Evolutionary conservation across 306 rosid genomes (phyloP), one percentile per base, ranked within the genome.

Genomic region (Cotoneaster glaucophyllus): DNA sequence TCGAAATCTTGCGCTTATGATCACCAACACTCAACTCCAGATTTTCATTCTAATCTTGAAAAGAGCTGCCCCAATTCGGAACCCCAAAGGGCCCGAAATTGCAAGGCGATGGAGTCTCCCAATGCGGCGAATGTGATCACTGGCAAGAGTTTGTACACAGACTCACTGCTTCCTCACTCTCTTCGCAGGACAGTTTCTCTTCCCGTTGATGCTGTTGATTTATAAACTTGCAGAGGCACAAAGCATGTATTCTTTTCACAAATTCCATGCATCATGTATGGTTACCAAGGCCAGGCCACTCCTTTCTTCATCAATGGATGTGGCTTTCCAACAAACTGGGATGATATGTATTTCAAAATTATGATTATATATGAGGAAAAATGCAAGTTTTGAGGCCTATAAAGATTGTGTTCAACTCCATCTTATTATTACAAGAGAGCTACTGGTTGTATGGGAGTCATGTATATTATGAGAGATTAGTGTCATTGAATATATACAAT

Each of bases 181-280:
- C 84, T 88, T 76, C 90, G 87, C 70, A 84, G 98, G 76, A 73
- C 97, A 74, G 85, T 86, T 78, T 88, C 97, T 26, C 92, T 93
- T 52, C 96, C 97, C 11, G 91, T 89, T 82, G 96, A 89, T 85
- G 96, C 96, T 74, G 89, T 89, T 80, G 82, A 88, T 88, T 31
- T 84, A 71, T 89, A 85, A 77, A 63, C 54, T 32, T 63, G 70
- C 53, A 79, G 54, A 74, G 85, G 76, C 75, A 56, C 71, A 75
- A 25, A 17, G 61, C 54, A n/a, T 81, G 81, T 59, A 80, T 86
- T 90, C 88, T 88, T 88, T 83, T 69, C 41, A 73, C 86, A 86
- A 57, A 74, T 81, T 75, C 64, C 79, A 74, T 63, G 70, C 85
- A 21, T 75, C 85, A 80, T 77, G 68, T 72, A 41, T 83, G 62